phyloP scores from a whole-genome alignment of 2,329 filamentous ascomycete genomes.

The Cercospora sesami region DNA sequence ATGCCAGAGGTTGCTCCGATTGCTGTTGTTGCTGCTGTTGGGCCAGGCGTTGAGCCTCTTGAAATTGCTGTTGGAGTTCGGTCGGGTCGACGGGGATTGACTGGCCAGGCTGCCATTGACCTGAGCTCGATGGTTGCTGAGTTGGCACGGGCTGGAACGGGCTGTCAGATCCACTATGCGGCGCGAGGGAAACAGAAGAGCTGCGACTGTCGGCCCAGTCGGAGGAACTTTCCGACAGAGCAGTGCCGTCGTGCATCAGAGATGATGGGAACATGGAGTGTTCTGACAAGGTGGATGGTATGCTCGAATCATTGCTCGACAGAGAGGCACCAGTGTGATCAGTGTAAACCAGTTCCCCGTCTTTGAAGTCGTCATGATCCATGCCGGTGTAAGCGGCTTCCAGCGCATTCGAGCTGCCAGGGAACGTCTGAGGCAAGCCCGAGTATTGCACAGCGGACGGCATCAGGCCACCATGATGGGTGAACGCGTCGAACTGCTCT shows the following conservation, averaged over 20 bases:
- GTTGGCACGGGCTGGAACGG: slow-evolving; percentile 19
- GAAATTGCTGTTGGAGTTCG: slow-evolving; percentile 39
- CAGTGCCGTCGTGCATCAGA: slow-evolving; percentile 28
- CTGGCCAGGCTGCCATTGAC: slow-evolving; percentile 42
- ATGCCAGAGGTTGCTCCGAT: slow-evolving; percentile 38
- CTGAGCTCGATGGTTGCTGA: slow-evolving; percentile 23
- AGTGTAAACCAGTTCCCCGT: slow-evolving; percentile 27
- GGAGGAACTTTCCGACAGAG: slow-evolving; percentile 32
- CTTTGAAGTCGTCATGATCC: slow-evolving; percentile 28
- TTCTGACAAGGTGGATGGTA: slow-evolving; percentile 34
- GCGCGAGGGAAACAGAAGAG: slow-evolving; percentile 33
- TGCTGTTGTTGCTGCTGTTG: slow-evolving; percentile 21
- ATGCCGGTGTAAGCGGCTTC: slow-evolving; percentile 31
- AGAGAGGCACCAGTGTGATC: slow-evolving; percentile 26
- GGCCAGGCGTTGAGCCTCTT: slow-evolving; percentile 30
- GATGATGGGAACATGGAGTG: slow-evolving; percentile 32
- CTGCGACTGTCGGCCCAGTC: slow-evolving; percentile 39
- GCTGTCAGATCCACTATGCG: slow-evolving; percentile 20
- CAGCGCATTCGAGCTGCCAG: slow-evolving; percentile 24
- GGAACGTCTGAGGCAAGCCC: slow-evolving; percentile 21
- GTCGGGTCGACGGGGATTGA: slow-evolving; percentile 40
- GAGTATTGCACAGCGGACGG: slow-evolving; percentile 23
- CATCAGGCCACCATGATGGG: slow-evolving; percentile 30
- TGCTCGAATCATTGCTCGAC: slow-evolving; percentile 33
- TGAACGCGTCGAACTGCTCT: slow-evolving; percentile 40